Base-by-base conservation (phyloP, 2,329 filamentous ascomycete species). In the Metarhizium album region DNA sequence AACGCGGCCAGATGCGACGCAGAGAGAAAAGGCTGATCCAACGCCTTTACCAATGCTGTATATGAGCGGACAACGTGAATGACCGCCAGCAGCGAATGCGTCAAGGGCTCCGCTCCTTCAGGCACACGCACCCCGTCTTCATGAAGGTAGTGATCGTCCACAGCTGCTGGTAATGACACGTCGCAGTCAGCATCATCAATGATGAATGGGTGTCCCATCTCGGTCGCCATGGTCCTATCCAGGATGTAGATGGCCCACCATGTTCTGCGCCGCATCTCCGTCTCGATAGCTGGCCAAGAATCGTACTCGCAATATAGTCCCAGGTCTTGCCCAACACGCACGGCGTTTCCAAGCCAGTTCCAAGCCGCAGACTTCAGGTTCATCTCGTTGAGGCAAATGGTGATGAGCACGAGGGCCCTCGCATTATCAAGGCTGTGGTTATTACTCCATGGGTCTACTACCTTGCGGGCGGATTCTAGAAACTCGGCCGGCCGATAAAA, bases 201-300 rank as follows among this genome's bases (percentile, higher is more conserved):
- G 56, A 90, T 69, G 51, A 87, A 79, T 0, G 91, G 89, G 47
- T 86, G 82, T 8, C 88, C 87, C 33, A 90, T 75, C 63, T 95
- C 90, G 13, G 95, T 73, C 0, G 89, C 83, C 47, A 94, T 71
- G 24, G 87, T 78, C 55, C 90, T 82, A 69, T 98, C 93, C 70
- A 90, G 82, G 43, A 89, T 81, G 67, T 97, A 97, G 51, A 95
- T 80, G 14, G 87, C 82, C 90, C 93, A 98, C 91, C 91, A 98
- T 2, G 93, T 80, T 50, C 90, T 78, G 54, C 87, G 82, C 50
- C 90, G 82, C 81, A 91, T 90, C 67, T 97, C 91, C 11, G 80
- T 80, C 60, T 95, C 90, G 14, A 95, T 73, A 1, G 82, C 75
- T 2, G 86, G 78, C 76, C 84, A 89, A 1, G 83, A 76, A 0